Conservation (phyloP, 805 yeast species). For the Wickerhamomyces bisporus region DNA sequence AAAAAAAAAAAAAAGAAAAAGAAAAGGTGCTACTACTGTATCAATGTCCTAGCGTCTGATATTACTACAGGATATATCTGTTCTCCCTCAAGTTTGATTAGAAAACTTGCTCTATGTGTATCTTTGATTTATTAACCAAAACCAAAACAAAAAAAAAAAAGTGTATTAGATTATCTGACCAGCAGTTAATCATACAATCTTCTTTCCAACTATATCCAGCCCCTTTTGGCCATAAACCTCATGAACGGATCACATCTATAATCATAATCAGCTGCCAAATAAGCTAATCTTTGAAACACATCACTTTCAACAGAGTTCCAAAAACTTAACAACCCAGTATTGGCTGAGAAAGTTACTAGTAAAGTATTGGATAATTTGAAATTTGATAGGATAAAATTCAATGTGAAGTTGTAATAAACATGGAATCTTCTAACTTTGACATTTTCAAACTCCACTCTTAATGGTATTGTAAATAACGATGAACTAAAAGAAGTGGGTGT, state of each 20-base stretch:
- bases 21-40: no score
- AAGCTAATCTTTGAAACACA: slow-evolving; percentile 6
- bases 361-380: slow-evolving; percentile 4
- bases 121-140: no score
- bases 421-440: slow-evolving; percentile 14
- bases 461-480: background rate
- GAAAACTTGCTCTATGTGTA: no score
- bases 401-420: slow-evolving; percentile 14
- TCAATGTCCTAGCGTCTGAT: no score
- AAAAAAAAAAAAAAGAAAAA: no score
- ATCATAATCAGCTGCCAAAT: slow-evolving; percentile 7
- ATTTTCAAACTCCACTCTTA: slow-evolving; percentile 7
- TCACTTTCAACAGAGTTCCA: slow-evolving; percentile 14
- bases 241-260: slow-evolving; percentile 16
- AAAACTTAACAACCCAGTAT: slow-evolving; percentile 6
- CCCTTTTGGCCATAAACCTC: slow-evolving; percentile 10
- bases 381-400: slow-evolving; percentile 10
- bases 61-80: no score
- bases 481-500: background rate
- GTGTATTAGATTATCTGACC: background rate
- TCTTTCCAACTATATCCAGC: no score
- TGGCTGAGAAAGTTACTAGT: slow-evolving; percentile 1
- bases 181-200: background rate
- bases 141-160: no score
- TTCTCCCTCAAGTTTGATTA: no score